These are phyloP conservation scores for Trypanosoma lewisi DNA, from an alignment of 208 protist species.

Conservation along the genomic window DNA sequence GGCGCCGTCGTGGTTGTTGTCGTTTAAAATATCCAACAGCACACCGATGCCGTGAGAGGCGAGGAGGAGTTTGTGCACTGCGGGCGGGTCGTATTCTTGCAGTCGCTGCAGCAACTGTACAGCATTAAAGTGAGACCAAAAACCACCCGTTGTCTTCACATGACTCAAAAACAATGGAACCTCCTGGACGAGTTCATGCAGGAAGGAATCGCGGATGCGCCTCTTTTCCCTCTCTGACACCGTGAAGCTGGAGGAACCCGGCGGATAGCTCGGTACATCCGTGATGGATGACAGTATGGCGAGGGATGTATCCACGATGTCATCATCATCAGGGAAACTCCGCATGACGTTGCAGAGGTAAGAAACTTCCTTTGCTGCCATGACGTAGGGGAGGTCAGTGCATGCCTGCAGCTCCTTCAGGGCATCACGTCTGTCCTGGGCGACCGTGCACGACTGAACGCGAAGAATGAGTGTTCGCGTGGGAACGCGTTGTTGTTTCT, in stretches of 20 bases:
- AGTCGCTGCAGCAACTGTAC: conserved; percentile 65
- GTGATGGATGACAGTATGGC: conserved; percentile 56
- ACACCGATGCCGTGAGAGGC: conserved; percentile 51
- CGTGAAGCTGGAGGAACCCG: conserved; percentile 11
- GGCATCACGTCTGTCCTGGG: conserved; percentile 79
- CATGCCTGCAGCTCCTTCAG: conserved; percentile 47
- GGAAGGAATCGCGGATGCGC: conserved; percentile 45
- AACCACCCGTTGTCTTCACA: conserved; percentile 23
- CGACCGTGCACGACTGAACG: conserved; percentile 69
- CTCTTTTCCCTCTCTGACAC: conserved; percentile 38
- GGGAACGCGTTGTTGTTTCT: conserved; percentile 12
- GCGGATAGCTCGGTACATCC: conserved; percentile 45
- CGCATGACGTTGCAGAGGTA: conserved; percentile 42
- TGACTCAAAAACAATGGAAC: conserved; percentile 50
- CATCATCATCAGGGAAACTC: conserved; percentile 37
- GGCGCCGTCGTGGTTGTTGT: conserved; percentile 39
- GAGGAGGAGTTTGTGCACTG: conserved; percentile 55
- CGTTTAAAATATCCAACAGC: conserved; percentile 60
- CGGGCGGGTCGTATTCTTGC: conserved; percentile 54
- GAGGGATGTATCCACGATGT: conserved; percentile 39
- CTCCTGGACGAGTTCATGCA: conserved; percentile 40
- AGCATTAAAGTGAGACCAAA: conserved; percentile 58
- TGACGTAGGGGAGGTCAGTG: conserved; percentile 53
- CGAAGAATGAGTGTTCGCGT: conserved; percentile 69
- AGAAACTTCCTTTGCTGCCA: conserved; percentile 38